These are phyloP conservation scores for Myxozyma vanderwaltii DNA, from an alignment of 805 yeast species.

Conservation along the genomic window DNA sequence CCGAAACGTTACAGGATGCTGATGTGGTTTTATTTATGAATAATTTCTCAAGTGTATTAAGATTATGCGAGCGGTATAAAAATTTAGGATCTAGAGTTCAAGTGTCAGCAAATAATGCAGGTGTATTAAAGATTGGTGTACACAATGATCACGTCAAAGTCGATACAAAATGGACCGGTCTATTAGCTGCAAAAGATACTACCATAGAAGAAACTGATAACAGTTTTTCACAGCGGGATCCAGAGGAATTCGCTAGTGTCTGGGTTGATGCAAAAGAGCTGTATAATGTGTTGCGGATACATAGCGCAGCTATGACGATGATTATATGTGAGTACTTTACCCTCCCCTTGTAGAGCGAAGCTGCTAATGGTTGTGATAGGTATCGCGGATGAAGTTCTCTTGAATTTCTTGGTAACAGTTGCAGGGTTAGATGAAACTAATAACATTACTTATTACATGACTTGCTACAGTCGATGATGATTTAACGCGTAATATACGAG, in stretches of 20 bases:
- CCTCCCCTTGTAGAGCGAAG: background rate
- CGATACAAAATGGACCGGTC: constrained; percentile 37
- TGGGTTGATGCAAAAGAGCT: constrained; percentile 36
- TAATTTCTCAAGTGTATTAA: constrained; percentile 36
- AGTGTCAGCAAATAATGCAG: constrained; percentile 33
- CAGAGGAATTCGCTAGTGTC: constrained; percentile 21
- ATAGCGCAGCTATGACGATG: constrained; percentile 25
- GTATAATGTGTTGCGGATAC: constrained; percentile 34
- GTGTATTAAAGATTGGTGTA: constrained; percentile 35
- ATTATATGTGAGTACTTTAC: constrained; percentile 20
- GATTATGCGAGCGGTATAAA: constrained; percentile 41
- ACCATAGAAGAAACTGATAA: constrained; percentile 6
- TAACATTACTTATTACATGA: constrained; percentile 35
- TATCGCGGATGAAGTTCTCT: constrained; percentile 29
- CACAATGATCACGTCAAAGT: constrained; percentile 38
- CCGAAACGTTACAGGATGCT: constrained; percentile 54
- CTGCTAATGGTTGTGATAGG: constrained; percentile 18
- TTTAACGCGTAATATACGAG: too few relatives aligned
- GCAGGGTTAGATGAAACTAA: constrained; percentile 33
- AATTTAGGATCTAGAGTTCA: constrained; percentile 35
- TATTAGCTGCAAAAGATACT: constrained; percentile 16
- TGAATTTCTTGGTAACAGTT: constrained; percentile 35
- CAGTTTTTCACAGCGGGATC: constrained; percentile 1
- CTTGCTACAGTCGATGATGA: constrained; percentile 9
- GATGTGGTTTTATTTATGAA: constrained; percentile 56